phyloP scores from a whole-genome alignment of 2,329 filamentous ascomycete genomes.

The Monosporascus ibericus region DNA sequence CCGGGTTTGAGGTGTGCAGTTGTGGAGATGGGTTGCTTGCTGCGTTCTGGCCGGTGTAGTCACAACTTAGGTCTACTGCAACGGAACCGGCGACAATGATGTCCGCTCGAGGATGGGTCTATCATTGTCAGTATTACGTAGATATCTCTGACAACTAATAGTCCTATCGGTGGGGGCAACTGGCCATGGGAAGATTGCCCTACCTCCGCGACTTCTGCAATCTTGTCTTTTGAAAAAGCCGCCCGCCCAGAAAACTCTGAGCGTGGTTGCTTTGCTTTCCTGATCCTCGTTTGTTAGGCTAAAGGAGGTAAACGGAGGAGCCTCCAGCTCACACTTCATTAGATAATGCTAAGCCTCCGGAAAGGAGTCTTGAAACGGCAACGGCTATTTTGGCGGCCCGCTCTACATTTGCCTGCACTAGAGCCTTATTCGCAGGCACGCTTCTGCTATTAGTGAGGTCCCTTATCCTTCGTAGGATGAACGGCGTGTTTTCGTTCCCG shows the following conservation, averaged over 20 bases:
- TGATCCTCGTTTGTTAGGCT: conserved; percentile 16
- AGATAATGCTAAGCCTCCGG: conserved; percentile 16
- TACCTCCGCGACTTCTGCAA: conserved; percentile 13
- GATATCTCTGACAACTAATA: background rate
- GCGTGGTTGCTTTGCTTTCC: conserved; percentile 12
- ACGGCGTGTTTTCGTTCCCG: conserved; percentile 79
- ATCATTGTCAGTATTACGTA: conserved; percentile 9
- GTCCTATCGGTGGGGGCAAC: background rate
- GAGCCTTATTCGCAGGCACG: conserved; percentile 65
- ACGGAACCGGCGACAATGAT: conserved; percentile 89
- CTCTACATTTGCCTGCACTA: conserved; percentile 48
- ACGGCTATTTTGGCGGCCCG: conserved; percentile 49
- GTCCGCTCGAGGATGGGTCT: conserved; percentile 38
- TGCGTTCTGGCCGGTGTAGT: conserved; percentile 45
- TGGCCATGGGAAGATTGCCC: conserved; percentile 5
- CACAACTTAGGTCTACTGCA: conserved; percentile 81
- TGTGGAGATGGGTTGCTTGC: conserved; percentile 34
- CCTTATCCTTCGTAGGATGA: conserved; percentile 71
- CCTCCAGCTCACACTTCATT: conserved; percentile 23
- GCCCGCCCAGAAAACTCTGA: conserved; percentile 4
- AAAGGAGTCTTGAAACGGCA: conserved; percentile 42
- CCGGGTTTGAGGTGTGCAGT: conserved; percentile 79
- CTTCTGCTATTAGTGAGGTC: conserved; percentile 68
- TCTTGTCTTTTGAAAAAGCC: conserved; percentile 8
- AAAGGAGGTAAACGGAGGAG: conserved; percentile 8